Base-by-base conservation (phyloP, 225 moss, liverwort and hornwort species). In the Pleurozium schreberi region DNA sequence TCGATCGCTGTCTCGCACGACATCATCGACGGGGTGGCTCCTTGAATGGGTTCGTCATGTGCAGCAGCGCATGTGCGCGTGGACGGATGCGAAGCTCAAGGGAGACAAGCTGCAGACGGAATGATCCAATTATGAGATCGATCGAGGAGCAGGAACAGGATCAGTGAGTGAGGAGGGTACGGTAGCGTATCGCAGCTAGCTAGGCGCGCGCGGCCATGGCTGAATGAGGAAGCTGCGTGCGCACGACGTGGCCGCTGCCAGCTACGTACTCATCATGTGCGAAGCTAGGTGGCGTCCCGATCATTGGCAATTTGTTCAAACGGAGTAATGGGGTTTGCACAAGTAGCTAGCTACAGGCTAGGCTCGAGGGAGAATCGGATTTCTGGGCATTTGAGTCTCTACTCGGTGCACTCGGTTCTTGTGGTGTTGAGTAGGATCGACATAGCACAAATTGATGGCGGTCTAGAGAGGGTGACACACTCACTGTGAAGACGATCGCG, bases 11-110 rank as follows among this genome's bases (percentile, higher is more conserved):
- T 59, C 57, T 42, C 40, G 49, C 81, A 47, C 30, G 59, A 50
- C 21, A 50, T 11, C 64, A 8, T 49, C 65, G 87, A 70, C 81
- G 60, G 71, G 50, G 36, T 50, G 50, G n/a, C 71, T 64, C 33
- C n/a, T 42, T 52, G 38, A 61, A 28, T n/a, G 36, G 28, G 58
- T 5, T 84, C 43, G 38, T 62, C 69, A 28, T 79, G 84, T 77
- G 83, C 89, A 86, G 87, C 50, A 42, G 52, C 43, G 70, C 90
- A 90, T 84, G 90, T 90, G 90, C 85, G 81, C 75, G 6, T 81
- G 90, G 85, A 81, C 81, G 74, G 42, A 81, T 75, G 73, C 80
- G 81, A 23, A 75, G 47, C 75, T 36, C 76, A 65, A 30, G 63
- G 90, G 81, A 53, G 79, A 90, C 79, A 61, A 87, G 71, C 15